Conservation (phyloP, 2,329 filamentous ascomycete genomes). For the Cercospora janseana region DNA sequence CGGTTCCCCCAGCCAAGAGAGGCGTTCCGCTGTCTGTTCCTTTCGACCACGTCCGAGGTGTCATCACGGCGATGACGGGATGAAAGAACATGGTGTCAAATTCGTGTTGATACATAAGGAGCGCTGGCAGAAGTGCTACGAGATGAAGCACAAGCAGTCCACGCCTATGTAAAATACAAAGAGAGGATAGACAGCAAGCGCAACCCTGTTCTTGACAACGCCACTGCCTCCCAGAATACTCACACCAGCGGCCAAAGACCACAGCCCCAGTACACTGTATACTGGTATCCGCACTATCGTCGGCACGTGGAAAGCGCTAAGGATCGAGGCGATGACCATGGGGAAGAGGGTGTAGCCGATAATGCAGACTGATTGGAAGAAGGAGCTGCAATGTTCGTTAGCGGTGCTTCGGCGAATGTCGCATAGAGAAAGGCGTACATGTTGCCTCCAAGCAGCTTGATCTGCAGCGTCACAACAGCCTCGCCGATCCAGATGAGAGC, state of each 20-base stretch:
- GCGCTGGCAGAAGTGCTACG: not conserved
- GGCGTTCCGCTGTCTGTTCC: too few relatives aligned
- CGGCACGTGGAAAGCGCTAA: conserved; percentile 78
- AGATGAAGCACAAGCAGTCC: conserved; percentile 96
- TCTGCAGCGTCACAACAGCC: conserved; percentile 95
- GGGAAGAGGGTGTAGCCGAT: conserved; percentile 99
- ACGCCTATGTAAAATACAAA: conserved; percentile 93
- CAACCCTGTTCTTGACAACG: conserved; percentile 90
- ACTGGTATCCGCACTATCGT: conserved; percentile 84
- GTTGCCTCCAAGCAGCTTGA: conserved; percentile 91
- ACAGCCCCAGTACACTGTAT: conserved; percentile 81
- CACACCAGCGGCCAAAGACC: conserved; percentile 92
- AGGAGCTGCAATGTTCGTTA: conserved; percentile 64
- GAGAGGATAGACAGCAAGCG: conserved; percentile 88
- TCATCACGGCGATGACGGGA: conserved; percentile 2
- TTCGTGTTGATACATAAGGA: conserved; percentile 8
- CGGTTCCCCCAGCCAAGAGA: too few relatives aligned
- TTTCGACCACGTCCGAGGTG: not conserved
- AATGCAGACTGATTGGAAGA: conserved; percentile 95
- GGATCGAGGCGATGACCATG: conserved; percentile 83
- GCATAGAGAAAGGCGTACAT: conserved; percentile 67
- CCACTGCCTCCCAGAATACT: conserved; percentile 95
- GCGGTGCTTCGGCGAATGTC: conserved; percentile 22
- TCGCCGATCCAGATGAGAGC: conserved; percentile 96
- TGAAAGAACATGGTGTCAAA: not conserved